phyloP scores from a whole-genome alignment of 805 yeast genomes.

The Saturnispora besseyi region DNA sequence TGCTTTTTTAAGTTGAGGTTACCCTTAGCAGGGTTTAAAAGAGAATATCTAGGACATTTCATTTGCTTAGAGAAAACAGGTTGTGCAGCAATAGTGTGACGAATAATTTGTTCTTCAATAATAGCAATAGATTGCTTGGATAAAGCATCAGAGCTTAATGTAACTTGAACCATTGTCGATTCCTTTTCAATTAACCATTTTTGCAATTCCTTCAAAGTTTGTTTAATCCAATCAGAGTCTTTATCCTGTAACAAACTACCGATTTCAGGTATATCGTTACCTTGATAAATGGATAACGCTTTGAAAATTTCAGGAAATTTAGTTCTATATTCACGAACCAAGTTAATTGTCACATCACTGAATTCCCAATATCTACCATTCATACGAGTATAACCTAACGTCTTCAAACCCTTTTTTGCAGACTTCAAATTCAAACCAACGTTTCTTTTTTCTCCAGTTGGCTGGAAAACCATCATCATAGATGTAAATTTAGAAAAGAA shows the following conservation, averaged over 20 bases:
- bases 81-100: constrained; percentile 37
- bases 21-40: constrained; percentile 67
- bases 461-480: constrained; percentile 50
- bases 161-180: constrained; percentile 46
- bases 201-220: constrained; percentile 27
- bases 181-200: constrained; percentile 42
- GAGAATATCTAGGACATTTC: constrained; percentile 74
- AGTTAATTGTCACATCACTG: constrained; percentile 61
- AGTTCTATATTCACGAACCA: constrained; percentile 51
- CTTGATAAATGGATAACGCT: constrained; percentile 19
- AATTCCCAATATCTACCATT: constrained; percentile 69
- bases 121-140: constrained; percentile 55
- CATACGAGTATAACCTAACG: constrained; percentile 75
- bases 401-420: constrained; percentile 72
- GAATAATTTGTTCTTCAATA: constrained; percentile 54
- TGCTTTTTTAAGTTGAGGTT: constrained; percentile 66
- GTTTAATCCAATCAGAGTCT: constrained; percentile 36
- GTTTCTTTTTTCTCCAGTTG: constrained; percentile 44
- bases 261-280: constrained; percentile 30
- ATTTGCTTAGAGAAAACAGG: constrained; percentile 46
- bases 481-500: constrained; percentile 75
- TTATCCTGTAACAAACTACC: constrained; percentile 29
- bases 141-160: constrained; percentile 70
- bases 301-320: constrained; percentile 56
- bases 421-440: constrained; percentile 81